Evolutionary conservation across 2,329 filamentous ascomycete species (phyloP).

Genomic region (Claviceps cyperi): DNA sequence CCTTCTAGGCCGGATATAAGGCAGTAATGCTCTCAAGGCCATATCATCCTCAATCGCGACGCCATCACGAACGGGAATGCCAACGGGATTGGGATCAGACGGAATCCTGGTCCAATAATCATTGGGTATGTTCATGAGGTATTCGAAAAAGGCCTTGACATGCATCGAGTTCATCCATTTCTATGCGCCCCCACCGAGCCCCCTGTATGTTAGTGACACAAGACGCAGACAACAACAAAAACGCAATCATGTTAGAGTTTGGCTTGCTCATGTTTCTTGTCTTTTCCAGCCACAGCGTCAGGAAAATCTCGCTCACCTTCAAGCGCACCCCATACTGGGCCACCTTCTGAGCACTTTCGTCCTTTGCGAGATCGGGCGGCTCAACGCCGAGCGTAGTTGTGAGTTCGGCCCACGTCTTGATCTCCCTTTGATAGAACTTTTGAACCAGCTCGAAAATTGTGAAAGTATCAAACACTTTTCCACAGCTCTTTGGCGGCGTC

Average conservation of each 20-base stretch:
- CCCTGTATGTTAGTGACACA: neutral
- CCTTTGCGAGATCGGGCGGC: constrained; percentile 64
- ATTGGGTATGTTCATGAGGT: constrained; percentile 63
- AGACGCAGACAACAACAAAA: too few species aligned
- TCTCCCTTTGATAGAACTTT: constrained; percentile 64
- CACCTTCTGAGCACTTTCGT: constrained; percentile 83
- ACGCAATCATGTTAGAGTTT: too few species aligned
- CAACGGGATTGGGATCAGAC: constrained; percentile 44
- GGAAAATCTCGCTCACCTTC: constrained; percentile 44
- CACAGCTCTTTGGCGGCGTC: constrained; percentile 70
- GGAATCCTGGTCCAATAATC: constrained; percentile 70
- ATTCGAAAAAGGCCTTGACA: constrained; percentile 88
- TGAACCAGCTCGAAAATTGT: constrained; percentile 63
- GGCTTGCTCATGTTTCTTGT: too few species aligned
- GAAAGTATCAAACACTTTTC: constrained; percentile 71
- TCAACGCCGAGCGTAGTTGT: constrained; percentile 81
- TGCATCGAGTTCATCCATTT: constrained; percentile 97
- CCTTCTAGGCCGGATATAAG: constrained; percentile 53
- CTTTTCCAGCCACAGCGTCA: too few species aligned
- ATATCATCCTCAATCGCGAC: constrained; percentile 79
- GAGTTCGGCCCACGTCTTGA: constrained; percentile 86
- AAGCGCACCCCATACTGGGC: constrained; percentile 87
- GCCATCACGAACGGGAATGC: constrained; percentile 58
- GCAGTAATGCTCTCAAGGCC: constrained; percentile 68
- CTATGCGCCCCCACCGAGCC: constrained; percentile 23